Base-by-base conservation (phyloP, 352 stramenopile genomes). In the Globisporangium cystogenes region DNA sequence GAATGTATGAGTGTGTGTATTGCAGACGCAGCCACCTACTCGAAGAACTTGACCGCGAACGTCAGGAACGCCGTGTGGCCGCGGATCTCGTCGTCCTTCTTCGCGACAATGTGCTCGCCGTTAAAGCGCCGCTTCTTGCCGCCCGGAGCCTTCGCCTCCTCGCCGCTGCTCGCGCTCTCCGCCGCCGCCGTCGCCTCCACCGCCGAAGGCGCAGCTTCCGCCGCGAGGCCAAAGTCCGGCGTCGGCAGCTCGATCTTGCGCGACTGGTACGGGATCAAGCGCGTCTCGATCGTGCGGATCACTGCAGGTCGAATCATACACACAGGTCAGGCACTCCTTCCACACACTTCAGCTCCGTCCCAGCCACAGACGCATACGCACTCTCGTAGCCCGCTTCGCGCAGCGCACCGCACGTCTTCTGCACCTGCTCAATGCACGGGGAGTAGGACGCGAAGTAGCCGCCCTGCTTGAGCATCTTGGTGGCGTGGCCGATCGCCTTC, bases 401-500 rank as follows among this genome's bases (percentile, higher is more conserved):
- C 27, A 97, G 61, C 14, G 71, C 76, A 27, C 74, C 81, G 48
- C 72, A 91, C 8, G 85, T 94, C 58, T 92, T 90, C 68, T 98
- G 93, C 27, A 98, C 96, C 68, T 99, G 97, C 74, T 99, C 97
- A 48, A 99, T 98, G 67, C 97, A 99, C 5, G 97, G 97, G 52
- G 89, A 98, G 76, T 99, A 99, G 26, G 85, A 98, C 43, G 94
- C 97, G 48, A 99, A 87, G 43, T 82, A 77, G 16, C 87, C 93
- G 58, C 90, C 91, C 37, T 89, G 75, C 70, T 98, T 98, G 35
- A 99, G 76, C 65, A 92, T 87, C 65, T 94, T 78, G 41, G 86
- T 79, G 1, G 96, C 96, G 68, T 99, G 89, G 20, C 77, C 73
- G 20, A 99, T 85, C 14, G 95, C 96, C 48, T 94, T 81, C 96